Evolutionary conservation across 257 asterid species (phyloP).

Genomic region (Nemophila menziesii): DNA sequence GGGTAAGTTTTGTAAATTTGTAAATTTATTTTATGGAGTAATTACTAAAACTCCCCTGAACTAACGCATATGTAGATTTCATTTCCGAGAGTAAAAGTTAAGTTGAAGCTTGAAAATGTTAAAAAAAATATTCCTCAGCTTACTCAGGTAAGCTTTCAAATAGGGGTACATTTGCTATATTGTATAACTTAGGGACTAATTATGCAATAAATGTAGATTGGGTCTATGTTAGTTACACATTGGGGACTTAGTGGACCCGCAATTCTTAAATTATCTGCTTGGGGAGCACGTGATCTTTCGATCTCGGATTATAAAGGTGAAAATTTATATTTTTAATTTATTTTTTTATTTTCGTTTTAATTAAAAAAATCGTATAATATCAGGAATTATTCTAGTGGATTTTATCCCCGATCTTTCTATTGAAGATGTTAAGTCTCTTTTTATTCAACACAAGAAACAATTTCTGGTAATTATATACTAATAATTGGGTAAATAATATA

Average conservation of each 20-base stretch:
- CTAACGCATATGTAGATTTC: constrained; percentile 31
- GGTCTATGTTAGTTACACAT: constrained; percentile 88
- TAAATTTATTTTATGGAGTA: neutral
- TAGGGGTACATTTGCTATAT: constrained; percentile 6
- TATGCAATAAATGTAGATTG: constrained; percentile 44
- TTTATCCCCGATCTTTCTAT: constrained; percentile 58
- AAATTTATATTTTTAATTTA: constrained; percentile 3
- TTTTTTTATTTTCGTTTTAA: constrained; percentile 10
- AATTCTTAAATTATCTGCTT: constrained; percentile 85
- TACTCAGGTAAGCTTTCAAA: constrained; percentile 59
- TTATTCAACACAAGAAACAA: constrained; percentile 51
- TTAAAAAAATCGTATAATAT: constrained; percentile 15
- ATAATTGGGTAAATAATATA: neutral
- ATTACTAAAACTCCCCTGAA: neutral
- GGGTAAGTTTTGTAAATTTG: constrained; percentile 30
- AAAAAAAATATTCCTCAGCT: constrained; percentile 59
- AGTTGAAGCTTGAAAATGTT: constrained; percentile 44
- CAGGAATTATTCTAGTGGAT: constrained; percentile 75
- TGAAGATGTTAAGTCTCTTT: constrained; percentile 59
- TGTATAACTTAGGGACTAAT: constrained; percentile 9
- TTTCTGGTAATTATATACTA: constrained; percentile 40
- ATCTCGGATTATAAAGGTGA: constrained; percentile 66
- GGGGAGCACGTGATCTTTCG: constrained; percentile 93
- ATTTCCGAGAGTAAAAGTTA: constrained; percentile 71
- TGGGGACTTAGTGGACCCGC: constrained; percentile 99